phyloP scores from a whole-genome alignment of 2,329 filamentous ascomycete species.

The Nothomitra cinnamomea region DNA sequence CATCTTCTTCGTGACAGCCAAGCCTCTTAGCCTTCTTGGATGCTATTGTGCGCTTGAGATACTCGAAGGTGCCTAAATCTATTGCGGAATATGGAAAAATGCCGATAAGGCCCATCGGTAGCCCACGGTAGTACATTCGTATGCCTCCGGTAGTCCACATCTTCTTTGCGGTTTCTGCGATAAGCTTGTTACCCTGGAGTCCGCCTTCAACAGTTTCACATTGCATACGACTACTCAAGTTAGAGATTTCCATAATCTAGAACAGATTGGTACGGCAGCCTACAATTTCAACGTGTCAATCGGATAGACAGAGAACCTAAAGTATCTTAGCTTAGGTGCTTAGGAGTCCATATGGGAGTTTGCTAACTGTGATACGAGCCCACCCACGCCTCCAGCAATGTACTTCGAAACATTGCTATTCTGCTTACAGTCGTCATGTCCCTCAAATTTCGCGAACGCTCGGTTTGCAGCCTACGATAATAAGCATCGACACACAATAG shows the following conservation, averaged over 20 bases:
- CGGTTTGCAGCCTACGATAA: slow-evolving; percentile 60
- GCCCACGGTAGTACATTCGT: slow-evolving; percentile 68
- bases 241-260: not conserved
- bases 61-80: slow-evolving; percentile 88
- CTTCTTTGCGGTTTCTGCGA: slow-evolving; percentile 65
- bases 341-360: slow-evolving; percentile 11
- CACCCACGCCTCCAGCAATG: slow-evolving; percentile 73
- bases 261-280: slow-evolving; percentile 9
- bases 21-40: slow-evolving; percentile 49
- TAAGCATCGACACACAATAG: not conserved
- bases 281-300: slow-evolving; percentile 65
- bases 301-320: slow-evolving; percentile 78
- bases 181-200: slow-evolving; percentile 63
- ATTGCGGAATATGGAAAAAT: slow-evolving; percentile 98
- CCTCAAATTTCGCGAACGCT: slow-evolving; percentile 69
- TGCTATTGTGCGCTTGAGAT: slow-evolving; percentile 63
- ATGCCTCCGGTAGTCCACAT: slow-evolving; percentile 69
- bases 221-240: slow-evolving; percentile 52
- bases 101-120: slow-evolving; percentile 84
- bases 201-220: slow-evolving; percentile 85
- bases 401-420: slow-evolving; percentile 82
- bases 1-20: slow-evolving; percentile 68
- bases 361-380: slow-evolving; percentile 78
- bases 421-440: slow-evolving; percentile 61
- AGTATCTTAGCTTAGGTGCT: not conserved